Evolutionary conservation across 331 rosid genomes (phyloP).

Genomic region (Dryas integrifolia): DNA sequence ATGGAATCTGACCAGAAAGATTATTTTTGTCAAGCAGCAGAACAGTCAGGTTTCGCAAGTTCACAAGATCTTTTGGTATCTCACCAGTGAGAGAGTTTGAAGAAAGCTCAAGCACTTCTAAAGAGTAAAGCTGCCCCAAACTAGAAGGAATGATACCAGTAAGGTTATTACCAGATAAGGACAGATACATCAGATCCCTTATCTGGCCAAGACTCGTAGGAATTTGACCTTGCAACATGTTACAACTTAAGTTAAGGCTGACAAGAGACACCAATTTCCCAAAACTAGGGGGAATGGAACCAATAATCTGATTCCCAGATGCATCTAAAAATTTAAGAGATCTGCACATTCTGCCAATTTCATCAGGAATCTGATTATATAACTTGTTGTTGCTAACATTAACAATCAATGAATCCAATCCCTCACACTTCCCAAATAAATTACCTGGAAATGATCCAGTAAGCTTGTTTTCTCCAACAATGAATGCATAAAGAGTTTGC

Average conservation of each 20-base stretch:
- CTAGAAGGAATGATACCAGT: slow-evolving; percentile 60
- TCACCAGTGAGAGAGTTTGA: slow-evolving; percentile 65
- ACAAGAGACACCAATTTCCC: slow-evolving; percentile 51
- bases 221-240: slow-evolving; percentile 56
- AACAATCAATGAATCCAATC: slow-evolving; percentile 51
- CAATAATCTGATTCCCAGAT: slow-evolving; percentile 62
- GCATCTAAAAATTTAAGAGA: slow-evolving; percentile 66
- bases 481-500: slow-evolving; percentile 44
- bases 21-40: slow-evolving; percentile 71
- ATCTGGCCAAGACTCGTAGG: slow-evolving; percentile 60
- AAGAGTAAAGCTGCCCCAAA: slow-evolving; percentile 59
- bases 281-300: slow-evolving; percentile 47
- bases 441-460: slow-evolving; percentile 51
- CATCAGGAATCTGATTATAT: slow-evolving; percentile 53
- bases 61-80: slow-evolving; percentile 61
- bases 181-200: slow-evolving; percentile 53
- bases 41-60: slow-evolving; percentile 53
- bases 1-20: slow-evolving; percentile 78
- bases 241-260: slow-evolving; percentile 65
- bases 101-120: slow-evolving; percentile 74
- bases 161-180: slow-evolving; percentile 64
- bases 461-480: slow-evolving; percentile 68
- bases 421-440: slow-evolving; percentile 60
- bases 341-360: slow-evolving; percentile 47
- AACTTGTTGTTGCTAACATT: slow-evolving; percentile 65